phyloP scores from a whole-genome alignment of 2,329 filamentous ascomycete species.

The Penicillium janthinellum region DNA sequence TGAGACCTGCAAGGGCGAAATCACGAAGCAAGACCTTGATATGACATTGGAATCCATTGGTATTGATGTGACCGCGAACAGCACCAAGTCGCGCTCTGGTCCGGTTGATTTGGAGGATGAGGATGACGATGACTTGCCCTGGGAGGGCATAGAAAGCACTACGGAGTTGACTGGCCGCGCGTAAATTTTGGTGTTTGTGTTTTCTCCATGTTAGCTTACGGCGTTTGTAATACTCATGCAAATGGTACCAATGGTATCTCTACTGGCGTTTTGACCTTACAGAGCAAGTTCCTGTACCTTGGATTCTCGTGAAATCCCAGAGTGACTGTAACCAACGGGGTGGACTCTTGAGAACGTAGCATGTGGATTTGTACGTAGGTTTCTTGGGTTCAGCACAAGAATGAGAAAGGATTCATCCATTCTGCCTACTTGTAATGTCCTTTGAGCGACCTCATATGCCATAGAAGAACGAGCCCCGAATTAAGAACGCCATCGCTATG shows the following conservation, averaged over 20 bases:
- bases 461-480: background rate
- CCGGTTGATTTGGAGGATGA: constrained; percentile 35
- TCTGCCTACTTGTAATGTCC: background rate
- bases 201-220: background rate
- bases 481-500: constrained; percentile 23
- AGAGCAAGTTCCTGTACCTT: background rate
- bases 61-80: constrained; percentile 32
- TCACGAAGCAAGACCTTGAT: constrained; percentile 65
- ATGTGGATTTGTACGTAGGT: background rate
- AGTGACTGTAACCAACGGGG: no score
- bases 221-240: constrained; percentile 1
- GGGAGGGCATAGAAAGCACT: constrained; percentile 49
- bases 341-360: background rate
- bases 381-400: background rate
- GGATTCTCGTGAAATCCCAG: no score
- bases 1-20: constrained; percentile 68
- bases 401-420: background rate
- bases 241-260: background rate
- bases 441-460: background rate
- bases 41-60: constrained; percentile 59
- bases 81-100: constrained; percentile 28
- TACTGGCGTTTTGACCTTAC: background rate
- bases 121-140: constrained; percentile 40
- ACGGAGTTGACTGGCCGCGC: constrained; percentile 40
- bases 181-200: constrained; percentile 3